These are phyloP conservation scores for Xylariomycetidae sp. DNA, from an alignment of 2,329 filamentous ascomycete genomes.

Conservation along the genomic window DNA sequence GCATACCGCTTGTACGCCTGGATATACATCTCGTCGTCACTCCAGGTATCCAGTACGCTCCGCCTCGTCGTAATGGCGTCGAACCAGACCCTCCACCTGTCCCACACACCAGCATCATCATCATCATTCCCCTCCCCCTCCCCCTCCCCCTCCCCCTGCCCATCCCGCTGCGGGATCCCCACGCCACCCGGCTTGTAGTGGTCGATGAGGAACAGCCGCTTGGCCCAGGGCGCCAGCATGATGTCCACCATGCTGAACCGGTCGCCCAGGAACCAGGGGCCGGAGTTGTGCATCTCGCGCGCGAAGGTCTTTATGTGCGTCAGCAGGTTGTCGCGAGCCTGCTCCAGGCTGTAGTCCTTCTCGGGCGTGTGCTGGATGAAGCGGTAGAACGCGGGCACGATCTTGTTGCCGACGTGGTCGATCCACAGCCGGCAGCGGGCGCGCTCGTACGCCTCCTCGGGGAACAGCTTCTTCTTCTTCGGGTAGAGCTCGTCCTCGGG, in stretches of 20 bases:
- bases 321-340: slow-evolving; percentile 55
- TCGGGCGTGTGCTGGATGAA: slow-evolving; percentile 50
- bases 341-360: slow-evolving; percentile 44
- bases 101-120: slow-evolving; percentile 55
- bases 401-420: slow-evolving; percentile 62
- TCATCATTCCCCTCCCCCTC: slow-evolving; percentile 17
- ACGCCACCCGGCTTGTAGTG: slow-evolving; percentile 61
- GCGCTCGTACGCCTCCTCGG: slow-evolving; percentile 57
- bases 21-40: slow-evolving; percentile 62
- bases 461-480: slow-evolving; percentile 50
- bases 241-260: slow-evolving; percentile 66
- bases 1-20: slow-evolving; percentile 65
- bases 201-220: slow-evolving; percentile 68
- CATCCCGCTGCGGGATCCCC: slow-evolving; percentile 34
- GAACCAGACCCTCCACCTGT: slow-evolving; percentile 61
- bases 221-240: slow-evolving; percentile 67
- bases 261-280: slow-evolving; percentile 65
- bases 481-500: slow-evolving; percentile 36
- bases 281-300: slow-evolving; percentile 49
- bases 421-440: slow-evolving; percentile 69
- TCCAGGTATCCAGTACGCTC: slow-evolving; percentile 65
- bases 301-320: slow-evolving; percentile 55
- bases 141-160: slow-evolving; percentile 39
- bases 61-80: slow-evolving; percentile 53
- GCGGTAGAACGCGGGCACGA: slow-evolving; percentile 67